Evolutionary conservation across 495 filamentous ascomycete genomes (phyloP), one percentile per base, ranked within the genome.

Genomic region (Hypoxylon intermedium): DNA sequence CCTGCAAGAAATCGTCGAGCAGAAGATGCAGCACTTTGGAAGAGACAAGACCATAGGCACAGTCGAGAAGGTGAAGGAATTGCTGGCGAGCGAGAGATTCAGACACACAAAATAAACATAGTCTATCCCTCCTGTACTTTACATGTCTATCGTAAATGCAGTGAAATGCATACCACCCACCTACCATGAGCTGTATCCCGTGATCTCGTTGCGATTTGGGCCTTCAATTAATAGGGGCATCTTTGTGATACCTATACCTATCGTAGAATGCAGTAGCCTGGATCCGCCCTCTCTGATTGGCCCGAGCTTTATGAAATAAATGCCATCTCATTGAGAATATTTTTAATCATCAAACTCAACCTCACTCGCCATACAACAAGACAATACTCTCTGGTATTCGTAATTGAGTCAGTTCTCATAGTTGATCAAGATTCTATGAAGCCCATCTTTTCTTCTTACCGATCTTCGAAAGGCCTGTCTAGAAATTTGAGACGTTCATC

Each of bases 1-100:
- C 38, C 71, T 89, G 49, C 79, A 85, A 65, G 77, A 85, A 58
- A 74, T 81, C 18, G 71, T 91, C 38, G 79, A 86, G 37, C 73
- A 82, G 23, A 85, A 86, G 65, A 86, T 89, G 75, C 74, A 79
- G 6, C 82, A 84, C 53, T 84, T 91, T 43, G 87, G 85, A 42
- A 79, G 83, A 41, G 76, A 78, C 43, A 79, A 84, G 64, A 79
- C 69, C 15, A 33, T 70, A 15, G 75, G 79, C 43, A 81, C 76
- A 5, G 75, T 82, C 5, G 77, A 80, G 47, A 80, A 81, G 58
- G 75, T 83, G 19, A 75, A 81, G 62, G 83, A 87, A 65, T 72
- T 84, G 36, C 73, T 89, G 47, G 76, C 74, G 26, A 75, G 70
- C 53, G 76, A 83, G 63, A 77, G 77, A 53, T 79, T 81, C 58